Evolutionary conservation across 2,329 filamentous ascomycete species (phyloP), one percentile per base, ranked within the genome.

Genomic region (Metarhizium guizhouense): DNA sequence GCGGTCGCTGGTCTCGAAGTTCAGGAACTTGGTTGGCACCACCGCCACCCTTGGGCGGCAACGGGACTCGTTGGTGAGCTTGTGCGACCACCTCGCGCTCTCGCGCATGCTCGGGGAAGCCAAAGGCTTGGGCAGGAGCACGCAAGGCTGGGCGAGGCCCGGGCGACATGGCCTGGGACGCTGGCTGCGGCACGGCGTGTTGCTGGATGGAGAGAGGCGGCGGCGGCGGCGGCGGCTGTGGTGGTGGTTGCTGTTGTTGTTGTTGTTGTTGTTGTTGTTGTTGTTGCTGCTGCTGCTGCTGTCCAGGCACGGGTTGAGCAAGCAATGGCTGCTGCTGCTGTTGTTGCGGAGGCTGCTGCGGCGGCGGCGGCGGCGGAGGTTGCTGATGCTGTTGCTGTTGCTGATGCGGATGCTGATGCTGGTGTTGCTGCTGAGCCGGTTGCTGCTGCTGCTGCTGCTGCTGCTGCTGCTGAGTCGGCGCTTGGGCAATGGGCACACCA

Each of bases 141-240:
- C 76, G 72, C 25, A 76, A 58, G 18, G 20, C 25, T 16, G 76
- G 72, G 32, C 74, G 72, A 52, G 67, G 59, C 47, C 63, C 64
- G 2, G 78, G 79, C 10, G 78, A 81, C 71, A 78, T 77, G 49
- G 71, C 66, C 57, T 76, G 76, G 7, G 72, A 63, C 14, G 66
- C 66, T 51, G 70, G 65, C 57, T 74, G 75, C 40, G 67, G 58
- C 38, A 68, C 62, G 42, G 67, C 63, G 25, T 76, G 74, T 52
- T 68, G 66, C 56, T 66, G 68, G 54, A 68, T 63, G 18, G 64
- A 56, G 53, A 71, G 59, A 14, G 68, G 62, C 6, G 32, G 6
- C 0, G 32, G 32, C 32, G 32, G 32, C 32, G 32, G 32, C 7
- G 32, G 32, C 32, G 32, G 32, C 6, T 7, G 32, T 8, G 32